Evolutionary conservation across 495 filamentous ascomycete species (phyloP), one percentile per base, ranked within the genome.

Genomic region (Oleoguttula mirabilis): DNA sequence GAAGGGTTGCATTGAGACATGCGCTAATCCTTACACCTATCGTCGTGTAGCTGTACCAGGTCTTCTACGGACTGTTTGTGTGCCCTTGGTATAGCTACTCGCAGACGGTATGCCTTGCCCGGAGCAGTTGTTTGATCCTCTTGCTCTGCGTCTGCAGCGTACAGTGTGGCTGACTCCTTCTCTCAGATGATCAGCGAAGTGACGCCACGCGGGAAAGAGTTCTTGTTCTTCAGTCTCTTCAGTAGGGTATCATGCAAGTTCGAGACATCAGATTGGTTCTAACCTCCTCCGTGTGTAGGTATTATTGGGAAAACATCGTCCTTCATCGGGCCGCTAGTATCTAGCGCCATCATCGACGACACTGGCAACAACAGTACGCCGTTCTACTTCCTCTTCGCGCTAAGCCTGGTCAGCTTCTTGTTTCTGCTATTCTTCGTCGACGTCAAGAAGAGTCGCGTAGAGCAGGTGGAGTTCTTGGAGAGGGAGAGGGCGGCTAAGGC

Each of bases 11-110:
- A 28, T 28, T 28, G 25, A 7, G n/a, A 7, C 25, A 28, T 7
- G n/a, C 7, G 7, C 25, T 7, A 7, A 28, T n/a, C 25, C 7
- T n/a, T 28, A n/a, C 7, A 39, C 25, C 4, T 23, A 21, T 7
- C 2, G 24, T 21, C 48, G 37, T 41, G 6, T 45, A 43, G 52
- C 36, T 73, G 30, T 79, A 78, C 52, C 75, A 79, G 61, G 66
- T 61, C 21, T 76, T 71, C 56, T 79, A 79, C 54, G 76, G 76
- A 5, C 63, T 80, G 16, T 70, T 77, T 48, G 69, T 81, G 16
- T 79, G 76, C 48, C 75, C 77, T 2, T 80, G 76, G 76, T 80
- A 79, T 60, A 74, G 72, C 27, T 80, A 79, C 57, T 71, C 66
- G 3, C 74, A 78, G 52, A 79, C 74, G 56, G 45, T 47, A 41